These are phyloP conservation scores for Huntiella bhutanensis DNA, from an alignment of 2,329 filamentous ascomycete species.

Conservation along the genomic window DNA sequence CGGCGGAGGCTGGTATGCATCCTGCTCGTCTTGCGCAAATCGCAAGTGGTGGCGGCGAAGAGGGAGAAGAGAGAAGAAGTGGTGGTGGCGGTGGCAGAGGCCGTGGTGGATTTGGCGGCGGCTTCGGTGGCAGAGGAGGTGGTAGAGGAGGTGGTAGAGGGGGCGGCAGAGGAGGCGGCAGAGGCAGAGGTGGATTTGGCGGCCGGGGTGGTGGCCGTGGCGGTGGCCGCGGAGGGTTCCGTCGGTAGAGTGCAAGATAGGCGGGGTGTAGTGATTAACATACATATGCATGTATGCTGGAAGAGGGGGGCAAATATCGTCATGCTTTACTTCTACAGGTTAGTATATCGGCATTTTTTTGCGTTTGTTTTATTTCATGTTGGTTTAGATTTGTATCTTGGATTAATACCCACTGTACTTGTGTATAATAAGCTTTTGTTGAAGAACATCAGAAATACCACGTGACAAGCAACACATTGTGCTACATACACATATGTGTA, in stretches of 20 bases:
- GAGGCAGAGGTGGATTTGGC: constrained; percentile 3
- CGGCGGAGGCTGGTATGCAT: constrained; percentile 24
- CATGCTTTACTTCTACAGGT: not conserved
- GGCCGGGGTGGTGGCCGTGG: constrained; percentile 4
- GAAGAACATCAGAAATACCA: too few species aligned
- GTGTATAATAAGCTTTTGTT: too few species aligned
- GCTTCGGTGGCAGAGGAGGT: constrained; percentile 3
- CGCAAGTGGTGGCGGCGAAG: constrained; percentile 1
- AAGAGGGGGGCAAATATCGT: not conserved
- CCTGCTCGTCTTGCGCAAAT: constrained; percentile 28
- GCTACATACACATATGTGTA: too few species aligned
- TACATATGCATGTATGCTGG: not conserved
- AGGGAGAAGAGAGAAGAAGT: constrained; percentile 1
- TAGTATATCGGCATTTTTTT: not conserved
- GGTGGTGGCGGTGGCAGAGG: constrained; percentile 1
- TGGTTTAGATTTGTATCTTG: not conserved
- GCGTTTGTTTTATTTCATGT: not conserved
- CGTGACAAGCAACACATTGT: too few species aligned
- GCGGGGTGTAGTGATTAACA: not conserved
- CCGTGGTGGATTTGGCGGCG: constrained; percentile 3
- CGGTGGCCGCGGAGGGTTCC: constrained; percentile 5
- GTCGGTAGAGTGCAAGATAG: not conserved
- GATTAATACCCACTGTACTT: not conserved
- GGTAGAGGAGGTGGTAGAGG: constrained; percentile 4
- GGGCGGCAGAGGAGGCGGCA: constrained; percentile 2